Conservation (phyloP, 202 grass and related monocot genomes). For the Eragrostis tef region DNA sequence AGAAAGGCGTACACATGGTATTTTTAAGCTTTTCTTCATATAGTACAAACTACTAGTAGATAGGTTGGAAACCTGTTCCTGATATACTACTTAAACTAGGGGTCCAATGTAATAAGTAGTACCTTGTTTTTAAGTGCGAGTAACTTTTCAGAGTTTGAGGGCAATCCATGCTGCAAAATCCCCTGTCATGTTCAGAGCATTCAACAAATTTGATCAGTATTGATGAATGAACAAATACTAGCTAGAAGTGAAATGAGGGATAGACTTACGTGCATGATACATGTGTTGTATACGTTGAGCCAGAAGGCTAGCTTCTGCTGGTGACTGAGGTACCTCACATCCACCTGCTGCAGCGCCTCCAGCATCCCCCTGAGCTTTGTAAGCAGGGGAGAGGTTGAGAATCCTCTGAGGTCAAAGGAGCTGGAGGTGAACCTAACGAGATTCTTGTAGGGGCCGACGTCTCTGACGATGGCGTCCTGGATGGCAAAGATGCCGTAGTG, state of each 20-base stretch:
- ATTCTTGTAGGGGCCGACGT: constrained; percentile 90
- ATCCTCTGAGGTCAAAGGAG: constrained; percentile 58
- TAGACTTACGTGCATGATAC: constrained; percentile 87
- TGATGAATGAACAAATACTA: not conserved
- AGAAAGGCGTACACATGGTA: not conserved
- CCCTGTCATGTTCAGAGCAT: constrained; percentile 43
- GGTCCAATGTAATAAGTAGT: not conserved
- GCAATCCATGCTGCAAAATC: constrained; percentile 81
- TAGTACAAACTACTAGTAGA: too few species aligned
- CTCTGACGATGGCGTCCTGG: constrained; percentile 68
- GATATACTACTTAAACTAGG: too few species aligned
- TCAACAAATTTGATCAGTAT: too few species aligned
- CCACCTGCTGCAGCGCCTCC: constrained; percentile 64
- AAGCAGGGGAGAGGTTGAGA: constrained; percentile 73
- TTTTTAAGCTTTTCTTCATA: too few species aligned
- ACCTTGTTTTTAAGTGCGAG: constrained; percentile 72
- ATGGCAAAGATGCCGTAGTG: constrained; percentile 74
- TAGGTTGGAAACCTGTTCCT: too few species aligned
- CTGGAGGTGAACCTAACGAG: constrained; percentile 76
- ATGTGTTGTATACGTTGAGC: constrained; percentile 90
- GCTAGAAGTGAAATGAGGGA: too few species aligned
- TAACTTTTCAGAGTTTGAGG: constrained; percentile 74
- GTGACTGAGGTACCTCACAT: constrained; percentile 61
- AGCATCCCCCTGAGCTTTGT: constrained; percentile 69
- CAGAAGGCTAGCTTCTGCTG: constrained; percentile 88